Evolutionary conservation across 345 rosid species (phyloP), one percentile per base, ranked within the genome.

Genomic region (Arabidopsis suecica): DNA sequence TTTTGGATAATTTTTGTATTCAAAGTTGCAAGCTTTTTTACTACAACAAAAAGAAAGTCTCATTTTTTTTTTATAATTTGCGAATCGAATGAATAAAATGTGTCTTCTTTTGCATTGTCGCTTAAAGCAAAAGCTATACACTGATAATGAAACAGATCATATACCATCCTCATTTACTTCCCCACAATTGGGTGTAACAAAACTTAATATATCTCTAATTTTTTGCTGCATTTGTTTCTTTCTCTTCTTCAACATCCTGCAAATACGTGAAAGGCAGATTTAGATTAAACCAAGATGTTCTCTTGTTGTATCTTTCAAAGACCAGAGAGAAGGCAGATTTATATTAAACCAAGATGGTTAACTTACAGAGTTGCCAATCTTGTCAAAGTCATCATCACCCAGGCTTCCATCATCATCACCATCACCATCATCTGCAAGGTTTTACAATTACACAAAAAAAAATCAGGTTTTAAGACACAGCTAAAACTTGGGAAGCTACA

Each of bases 351-450:
- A 67, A 33, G 1, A 20, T 68, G 54, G 25, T 68, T 67, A 16
- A 54, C 93, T 91, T 86, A 93, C 98, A 34, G 93, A 87, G 81
- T 83, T 93, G 61, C 79, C 96, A n/a, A 89, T 89, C 84, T 87
- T 88, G 88, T 91, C 97, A 70, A 93, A 91, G 78, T 93, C 98
- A 83, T 93, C 98, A 83, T 93, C 98, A 65, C 74, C 89, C 37
- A 91, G 74, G 83, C 83, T 87, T 70, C 78, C 88, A 61, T 72
- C 88, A 71, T 87, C 72, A 57, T 38, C 90, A 72, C 82, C 73
- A 40, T 58, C 72, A 65, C 2, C 54, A 49, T 85, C 97, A 84
- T 83, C 97, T 93, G 83, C 40, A 81, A 73, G 62, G 54, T 18
- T 44, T 68, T n/a, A 48, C 32, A 36, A 32, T 56, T 49, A 61